These are phyloP conservation scores for Cutaneotrichosporon curvatum DNA, from an alignment of 1,284 basidiomycete genomes.

Conservation along the genomic window DNA sequence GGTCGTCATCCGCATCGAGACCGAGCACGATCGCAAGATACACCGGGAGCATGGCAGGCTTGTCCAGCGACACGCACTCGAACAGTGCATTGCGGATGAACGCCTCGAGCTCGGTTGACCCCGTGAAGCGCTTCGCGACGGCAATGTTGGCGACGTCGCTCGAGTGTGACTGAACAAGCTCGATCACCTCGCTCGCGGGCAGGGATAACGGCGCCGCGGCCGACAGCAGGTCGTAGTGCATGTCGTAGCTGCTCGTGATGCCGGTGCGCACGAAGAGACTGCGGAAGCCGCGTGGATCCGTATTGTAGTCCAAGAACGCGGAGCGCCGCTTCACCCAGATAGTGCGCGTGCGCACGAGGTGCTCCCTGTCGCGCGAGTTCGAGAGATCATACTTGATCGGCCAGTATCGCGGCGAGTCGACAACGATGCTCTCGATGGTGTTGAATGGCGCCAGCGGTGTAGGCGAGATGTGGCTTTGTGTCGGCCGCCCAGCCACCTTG, in stretches of 20 bases:
- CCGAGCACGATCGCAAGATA: constrained; percentile 56
- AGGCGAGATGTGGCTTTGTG: constrained; percentile 68
- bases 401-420: constrained; percentile 92
- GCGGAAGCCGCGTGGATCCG: constrained; percentile 85
- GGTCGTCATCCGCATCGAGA: constrained; percentile 1
- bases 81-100: constrained; percentile 68
- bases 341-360: constrained; percentile 67
- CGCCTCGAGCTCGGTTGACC: constrained; percentile 53
- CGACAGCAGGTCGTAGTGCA: constrained; percentile 71
- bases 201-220: constrained; percentile 58
- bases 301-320: constrained; percentile 83
- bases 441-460: constrained; percentile 84
- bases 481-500: constrained; percentile 39
- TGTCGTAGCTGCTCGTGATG: constrained; percentile 61
- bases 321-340: constrained; percentile 86
- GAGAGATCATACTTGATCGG: constrained; percentile 74
- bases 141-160: constrained; percentile 67
- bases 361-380: constrained; percentile 59
- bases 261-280: constrained; percentile 75
- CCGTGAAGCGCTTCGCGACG: constrained; percentile 66
- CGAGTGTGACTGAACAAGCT: constrained; percentile 77
- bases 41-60: constrained; percentile 64
- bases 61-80: constrained; percentile 83
- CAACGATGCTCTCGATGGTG: constrained; percentile 65
- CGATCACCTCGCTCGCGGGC: constrained; percentile 60